phyloP scores from a whole-genome alignment of 192 early-diverging fungal species.

The Coemansia sp. region DNA sequence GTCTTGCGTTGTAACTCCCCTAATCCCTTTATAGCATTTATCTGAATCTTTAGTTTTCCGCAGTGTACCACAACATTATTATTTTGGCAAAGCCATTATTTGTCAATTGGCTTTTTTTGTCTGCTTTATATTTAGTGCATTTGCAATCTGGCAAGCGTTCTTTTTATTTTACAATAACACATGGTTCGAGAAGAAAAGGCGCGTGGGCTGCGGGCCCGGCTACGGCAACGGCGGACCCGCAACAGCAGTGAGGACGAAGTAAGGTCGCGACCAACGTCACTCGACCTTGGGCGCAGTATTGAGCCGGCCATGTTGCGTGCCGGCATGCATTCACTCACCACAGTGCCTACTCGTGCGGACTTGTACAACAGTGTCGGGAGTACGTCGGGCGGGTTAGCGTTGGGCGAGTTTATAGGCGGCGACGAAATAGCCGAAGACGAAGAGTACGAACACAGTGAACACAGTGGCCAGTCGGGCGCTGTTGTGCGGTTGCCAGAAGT shows the following conservation, averaged over 20 bases:
- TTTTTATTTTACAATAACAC: not conserved
- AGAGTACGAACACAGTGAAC: constrained; percentile 5
- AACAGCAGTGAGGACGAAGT: constrained; percentile 48
- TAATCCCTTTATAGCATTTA: constrained; percentile 3
- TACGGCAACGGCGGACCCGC: constrained; percentile 45
- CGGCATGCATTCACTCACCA: constrained; percentile 36
- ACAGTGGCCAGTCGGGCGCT: constrained; percentile 21
- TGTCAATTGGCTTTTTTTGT: not conserved
- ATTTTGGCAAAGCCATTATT: not conserved
- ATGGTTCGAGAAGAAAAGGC: constrained; percentile 46
- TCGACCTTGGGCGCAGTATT: constrained; percentile 32
- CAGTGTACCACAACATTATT: too few relatives aligned
- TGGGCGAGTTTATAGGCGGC: constrained; percentile 46
- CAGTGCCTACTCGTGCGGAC: constrained; percentile 27
- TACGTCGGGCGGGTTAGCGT: constrained; percentile 28
- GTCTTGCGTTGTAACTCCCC: constrained; percentile 1
- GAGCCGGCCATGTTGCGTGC: constrained; percentile 18
- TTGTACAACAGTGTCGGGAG: not conserved
- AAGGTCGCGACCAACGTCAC: constrained; percentile 37
- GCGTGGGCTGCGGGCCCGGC: constrained; percentile 44
- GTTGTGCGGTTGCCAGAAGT: constrained; percentile 23
- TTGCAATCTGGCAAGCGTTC: not conserved
- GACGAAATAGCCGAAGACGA: constrained; percentile 44
- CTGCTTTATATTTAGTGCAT: not conserved
- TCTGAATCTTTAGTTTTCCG: not conserved